A percentile compares a stretch with the other conserved stretches of the same genome.
Evolutionary conservation across 768 basidiomycete species (phyloP).

Genomic region (Lepiota venenata): DNA sequence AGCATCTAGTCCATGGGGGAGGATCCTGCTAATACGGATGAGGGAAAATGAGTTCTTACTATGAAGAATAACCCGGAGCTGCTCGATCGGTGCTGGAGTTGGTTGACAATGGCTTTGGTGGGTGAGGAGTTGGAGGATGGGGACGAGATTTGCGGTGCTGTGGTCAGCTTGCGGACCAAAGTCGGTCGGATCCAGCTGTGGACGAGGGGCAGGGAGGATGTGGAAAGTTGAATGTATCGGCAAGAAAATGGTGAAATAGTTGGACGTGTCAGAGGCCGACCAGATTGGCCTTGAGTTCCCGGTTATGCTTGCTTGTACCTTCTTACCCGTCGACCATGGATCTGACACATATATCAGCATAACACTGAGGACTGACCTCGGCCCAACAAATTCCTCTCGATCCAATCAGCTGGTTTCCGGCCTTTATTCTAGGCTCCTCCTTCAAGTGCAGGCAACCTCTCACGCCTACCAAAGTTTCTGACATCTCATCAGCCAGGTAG

Average conservation of each 20-base stretch:
- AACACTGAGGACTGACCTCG: conserved; percentile 86
- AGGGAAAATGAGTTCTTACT: too few relatives aligned
- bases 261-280: conserved; percentile 83
- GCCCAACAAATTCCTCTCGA: conserved; percentile 78
- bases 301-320: conserved; percentile 43
- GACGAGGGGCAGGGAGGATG: conserved; percentile 83
- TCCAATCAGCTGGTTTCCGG: conserved; percentile 69
- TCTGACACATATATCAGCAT: conserved; percentile 62
- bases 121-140: conserved; percentile 76
- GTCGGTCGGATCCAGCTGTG: conserved; percentile 91
- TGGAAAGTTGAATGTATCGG: conserved; percentile 84
- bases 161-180: conserved; percentile 83
- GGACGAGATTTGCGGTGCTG: conserved; percentile 80
- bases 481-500: conserved; percentile 20
- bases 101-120: conserved; percentile 89
- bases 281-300: conserved; percentile 89
- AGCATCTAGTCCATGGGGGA: conserved; percentile 99
- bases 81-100: conserved; percentile 86
- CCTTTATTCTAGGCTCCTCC: conserved; percentile 49
- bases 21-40: conserved; percentile 86
- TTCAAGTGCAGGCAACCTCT: conserved; percentile 20
- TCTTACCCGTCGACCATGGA: conserved; percentile 22
- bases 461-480: conserved; percentile 14
- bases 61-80: conserved; percentile 81
- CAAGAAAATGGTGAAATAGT: conserved; percentile 73